Base-by-base conservation (phyloP, 164 flowering plant genomes). In the Chimonanthus salicifolius region DNA sequence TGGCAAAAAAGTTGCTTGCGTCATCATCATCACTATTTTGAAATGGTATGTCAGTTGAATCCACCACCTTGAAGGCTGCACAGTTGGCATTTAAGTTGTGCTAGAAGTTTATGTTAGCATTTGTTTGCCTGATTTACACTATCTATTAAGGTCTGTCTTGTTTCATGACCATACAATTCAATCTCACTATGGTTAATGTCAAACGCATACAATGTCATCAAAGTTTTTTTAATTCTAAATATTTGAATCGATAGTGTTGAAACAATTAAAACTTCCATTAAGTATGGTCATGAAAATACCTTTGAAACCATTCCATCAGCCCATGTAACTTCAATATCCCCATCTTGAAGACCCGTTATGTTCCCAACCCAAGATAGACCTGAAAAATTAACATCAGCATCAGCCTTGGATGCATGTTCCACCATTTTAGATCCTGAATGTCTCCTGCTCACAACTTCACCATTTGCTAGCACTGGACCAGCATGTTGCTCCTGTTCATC, bases 311-410 rank as follows among this genome's bases (percentile, higher is more conserved):
- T 92, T 72, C 95, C 97, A 85, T 96, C 92, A 47, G 97, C 98
- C 99, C 99, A 96, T 62, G 95, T 86, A 69, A 96, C 98, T 85
- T 90, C 94, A 80, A 96, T 96, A 79, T 92, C 93, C 71, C 99
- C 99, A 90, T 96, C 85, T 78, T 79, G 87, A 58, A 94, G 92
- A 77, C 92, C 88, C 69, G 92, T 92, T 75, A 96, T 90, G 85
- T 92, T 88, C 45, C 99, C 99, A 75, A 91, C 97, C 98, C 99
- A 96, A 54, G 99, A 92, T 49, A 96, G 90, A 79, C 88, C 89
- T 6, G 88, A 77, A 78, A 87, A 85, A 67, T 79, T 84, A 58
- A 49, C 54, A 72, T 49, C 77, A 51, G 74, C 66, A 50, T 86
- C 86, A 68, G 73, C 75, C 4, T 58, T 76, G 50, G 85, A 81